Conservation (phyloP, 176 grass and related monocot genomes). For the Hordeum marinum region DNA sequence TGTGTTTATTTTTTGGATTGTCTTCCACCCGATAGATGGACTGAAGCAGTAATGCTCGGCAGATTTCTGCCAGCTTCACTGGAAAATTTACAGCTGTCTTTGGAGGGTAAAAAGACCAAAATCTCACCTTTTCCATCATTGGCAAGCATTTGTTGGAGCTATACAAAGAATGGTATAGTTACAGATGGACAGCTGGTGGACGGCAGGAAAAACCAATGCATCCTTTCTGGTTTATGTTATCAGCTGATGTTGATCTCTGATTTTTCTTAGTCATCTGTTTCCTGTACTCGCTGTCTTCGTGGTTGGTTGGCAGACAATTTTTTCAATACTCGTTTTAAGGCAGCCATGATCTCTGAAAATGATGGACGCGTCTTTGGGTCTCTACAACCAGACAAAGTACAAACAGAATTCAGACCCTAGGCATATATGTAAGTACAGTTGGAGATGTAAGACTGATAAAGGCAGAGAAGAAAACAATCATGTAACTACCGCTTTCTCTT, state of each 20-base stretch:
- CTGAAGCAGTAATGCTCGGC: conserved; percentile 7
- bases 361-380: conserved; percentile 77
- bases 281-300: conserved; percentile 42
- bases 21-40: background rate
- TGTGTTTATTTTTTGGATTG: background rate
- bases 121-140: conserved; percentile 1
- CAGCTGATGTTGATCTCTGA: conserved; percentile 23
- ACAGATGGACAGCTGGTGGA: conserved; percentile 29
- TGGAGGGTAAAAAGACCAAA: conserved; percentile 7
- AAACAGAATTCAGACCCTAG: background rate
- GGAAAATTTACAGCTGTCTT: conserved; percentile 28
- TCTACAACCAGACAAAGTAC: conserved; percentile 38
- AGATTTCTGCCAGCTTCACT: conserved; percentile 2
- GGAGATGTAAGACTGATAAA: background rate
- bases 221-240: background rate
- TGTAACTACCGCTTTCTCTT: background rate
- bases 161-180: conserved; percentile 65
- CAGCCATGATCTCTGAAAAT: conserved; percentile 87
- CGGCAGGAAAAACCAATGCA: conserved; percentile 8
- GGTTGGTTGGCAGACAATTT: conserved; percentile 44
- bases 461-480: background rate
- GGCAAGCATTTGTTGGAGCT: conserved; percentile 27
- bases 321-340: conserved; percentile 73
- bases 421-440: background rate
- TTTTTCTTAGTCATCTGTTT: conserved; percentile 37